A percentile compares a stretch with the other conserved stretches of the same genome.
phyloP scores from a whole-genome alignment of 2,329 filamentous ascomycete genomes.

The Fusarium mundagurra region DNA sequence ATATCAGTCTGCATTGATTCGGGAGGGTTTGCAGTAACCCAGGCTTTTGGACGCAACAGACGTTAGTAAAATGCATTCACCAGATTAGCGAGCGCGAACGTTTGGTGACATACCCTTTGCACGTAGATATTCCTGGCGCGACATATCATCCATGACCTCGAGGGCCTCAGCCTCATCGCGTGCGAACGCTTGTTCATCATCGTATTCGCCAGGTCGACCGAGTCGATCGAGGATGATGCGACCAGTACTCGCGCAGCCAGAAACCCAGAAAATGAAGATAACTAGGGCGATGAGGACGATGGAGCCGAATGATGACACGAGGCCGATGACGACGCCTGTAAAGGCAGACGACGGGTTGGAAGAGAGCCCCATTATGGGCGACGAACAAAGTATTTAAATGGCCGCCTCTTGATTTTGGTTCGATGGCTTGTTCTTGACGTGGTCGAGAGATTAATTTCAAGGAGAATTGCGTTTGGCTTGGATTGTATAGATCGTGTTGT shows the following conservation, averaged over 20 bases:
- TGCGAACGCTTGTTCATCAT: constrained; percentile 94
- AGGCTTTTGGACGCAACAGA: constrained; percentile 67
- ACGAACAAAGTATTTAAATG: not conserved
- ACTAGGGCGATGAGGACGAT: constrained; percentile 84
- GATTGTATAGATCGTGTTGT: constrained; percentile 26
- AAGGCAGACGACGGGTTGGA: constrained; percentile 58
- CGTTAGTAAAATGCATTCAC: constrained; percentile 23
- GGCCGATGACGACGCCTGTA: constrained; percentile 89
- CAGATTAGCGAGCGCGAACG: not conserved
- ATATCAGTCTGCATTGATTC: constrained; percentile 97
- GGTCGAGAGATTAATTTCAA: not conserved
- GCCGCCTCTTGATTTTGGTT: not conserved
- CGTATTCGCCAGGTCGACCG: constrained; percentile 92
- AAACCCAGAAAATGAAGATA: constrained; percentile 92
- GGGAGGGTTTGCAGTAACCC: constrained; percentile 91
- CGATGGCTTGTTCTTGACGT: not conserved
- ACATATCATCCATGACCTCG: constrained; percentile 94
- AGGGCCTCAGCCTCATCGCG: constrained; percentile 95
- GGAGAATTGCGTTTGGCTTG: constrained; percentile 25
- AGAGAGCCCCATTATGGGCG: constrained; percentile 44
- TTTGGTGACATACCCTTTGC: constrained; percentile 79
- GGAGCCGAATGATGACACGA: constrained; percentile 93
- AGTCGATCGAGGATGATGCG: constrained; percentile 94
- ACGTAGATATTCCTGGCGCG: constrained; percentile 88
- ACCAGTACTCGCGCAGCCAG: constrained; percentile 74